Conservation (phyloP, 2,329 filamentous ascomycete genomes). For the Fusarium sacchari region DNA sequence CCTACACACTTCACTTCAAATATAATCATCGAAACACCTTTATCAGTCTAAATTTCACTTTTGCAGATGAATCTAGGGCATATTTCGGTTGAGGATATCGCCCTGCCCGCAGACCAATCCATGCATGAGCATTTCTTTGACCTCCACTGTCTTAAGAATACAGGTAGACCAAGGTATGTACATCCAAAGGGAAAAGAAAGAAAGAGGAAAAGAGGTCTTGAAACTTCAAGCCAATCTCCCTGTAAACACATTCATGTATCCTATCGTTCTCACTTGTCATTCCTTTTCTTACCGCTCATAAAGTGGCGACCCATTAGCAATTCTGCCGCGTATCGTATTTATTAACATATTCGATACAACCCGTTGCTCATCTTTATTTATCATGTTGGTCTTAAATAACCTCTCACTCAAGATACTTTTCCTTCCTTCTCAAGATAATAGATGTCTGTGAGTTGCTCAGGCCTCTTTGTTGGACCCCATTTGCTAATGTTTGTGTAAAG, state of each 20-base stretch:
- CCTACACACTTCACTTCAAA: background rate
- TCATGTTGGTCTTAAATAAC: background rate
- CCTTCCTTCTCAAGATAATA: background rate
- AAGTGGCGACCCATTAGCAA: background rate
- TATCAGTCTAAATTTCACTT: background rate
- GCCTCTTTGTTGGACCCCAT: background rate
- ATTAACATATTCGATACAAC: background rate
- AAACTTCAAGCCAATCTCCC: background rate
- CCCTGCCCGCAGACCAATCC: background rate
- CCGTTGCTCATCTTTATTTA: background rate
- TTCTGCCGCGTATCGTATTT: background rate
- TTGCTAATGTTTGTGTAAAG: background rate
- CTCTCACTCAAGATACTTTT: background rate
- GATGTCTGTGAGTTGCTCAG: background rate
- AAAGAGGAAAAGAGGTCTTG: background rate
- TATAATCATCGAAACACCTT: background rate
- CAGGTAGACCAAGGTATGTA: background rate
- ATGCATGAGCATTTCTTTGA: background rate
- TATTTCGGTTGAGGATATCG: background rate
- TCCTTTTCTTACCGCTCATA: background rate
- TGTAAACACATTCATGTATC: background rate
- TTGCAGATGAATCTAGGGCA: background rate
- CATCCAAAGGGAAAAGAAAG: background rate
- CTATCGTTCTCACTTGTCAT: background rate
- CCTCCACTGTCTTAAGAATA: background rate